A percentile compares a stretch with the other conserved stretches of the same genome.
phyloP scores from a whole-genome alignment of 129 eudicot species.

The Dittrichia graveolens region DNA sequence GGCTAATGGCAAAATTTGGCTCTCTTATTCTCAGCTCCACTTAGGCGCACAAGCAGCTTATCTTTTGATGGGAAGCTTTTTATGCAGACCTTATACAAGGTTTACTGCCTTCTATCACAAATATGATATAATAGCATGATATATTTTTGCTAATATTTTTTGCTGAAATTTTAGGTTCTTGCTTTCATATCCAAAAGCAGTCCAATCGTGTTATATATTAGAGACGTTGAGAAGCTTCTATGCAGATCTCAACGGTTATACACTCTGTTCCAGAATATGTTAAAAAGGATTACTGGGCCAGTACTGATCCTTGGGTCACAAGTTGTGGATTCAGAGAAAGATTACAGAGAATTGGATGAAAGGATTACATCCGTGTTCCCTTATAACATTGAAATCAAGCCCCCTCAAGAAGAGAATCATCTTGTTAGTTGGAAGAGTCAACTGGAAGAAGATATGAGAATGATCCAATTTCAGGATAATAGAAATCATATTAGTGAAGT shows the following conservation, averaged over 20 bases:
- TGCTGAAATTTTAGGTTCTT: conserved; percentile 56
- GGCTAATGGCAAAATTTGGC: not conserved
- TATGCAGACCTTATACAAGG: conserved; percentile 91
- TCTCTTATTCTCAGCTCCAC: conserved; percentile 58
- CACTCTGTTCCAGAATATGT: conserved; percentile 76
- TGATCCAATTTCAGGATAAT: conserved; percentile 82
- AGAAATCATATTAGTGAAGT: conserved; percentile 86
- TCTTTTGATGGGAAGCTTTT: conserved; percentile 83
- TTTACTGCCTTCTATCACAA: conserved; percentile 19
- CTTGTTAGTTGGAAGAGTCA: conserved; percentile 88
- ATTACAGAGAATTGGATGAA: conserved; percentile 62
- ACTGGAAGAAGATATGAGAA: conserved; percentile 92
- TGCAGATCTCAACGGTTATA: conserved; percentile 69
- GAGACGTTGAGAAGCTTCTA: conserved; percentile 88
- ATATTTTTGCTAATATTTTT: not conserved
- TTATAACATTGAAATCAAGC: conserved; percentile 76
- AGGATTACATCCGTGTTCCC: conserved; percentile 74
- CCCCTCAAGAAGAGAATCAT: conserved; percentile 81
- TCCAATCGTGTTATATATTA: conserved; percentile 75
- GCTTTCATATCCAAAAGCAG: conserved; percentile 57
- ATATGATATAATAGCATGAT: too few relatives aligned
- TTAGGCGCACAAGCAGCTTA: conserved; percentile 77
- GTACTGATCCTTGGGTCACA: conserved; percentile 83
- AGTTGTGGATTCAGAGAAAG: conserved; percentile 49
- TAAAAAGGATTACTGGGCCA: conserved; percentile 68